Percentiles rank a stretch among this genome's conserved stretches.
Evolutionary conservation across 768 basidiomycete species (phyloP).

Genomic region (Suillus cothurnatus): DNA sequence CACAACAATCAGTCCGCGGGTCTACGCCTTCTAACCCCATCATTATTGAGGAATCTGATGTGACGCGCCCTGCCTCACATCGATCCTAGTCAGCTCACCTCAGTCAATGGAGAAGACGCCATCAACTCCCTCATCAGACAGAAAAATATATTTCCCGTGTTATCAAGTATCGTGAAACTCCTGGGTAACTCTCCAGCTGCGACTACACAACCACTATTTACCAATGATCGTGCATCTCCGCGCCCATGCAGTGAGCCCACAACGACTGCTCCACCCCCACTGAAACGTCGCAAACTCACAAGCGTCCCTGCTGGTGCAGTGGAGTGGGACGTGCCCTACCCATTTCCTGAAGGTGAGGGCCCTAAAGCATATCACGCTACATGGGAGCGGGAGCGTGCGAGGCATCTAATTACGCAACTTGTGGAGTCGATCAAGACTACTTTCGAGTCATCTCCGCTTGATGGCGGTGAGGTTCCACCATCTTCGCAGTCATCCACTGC

Average conservation of each 20-base stretch:
- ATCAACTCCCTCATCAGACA: slow-evolving; percentile 60
- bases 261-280: slow-evolving; percentile 22
- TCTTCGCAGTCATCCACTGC: slow-evolving; percentile 1
- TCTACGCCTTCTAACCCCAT: slow-evolving; percentile 66
- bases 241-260: background rate
- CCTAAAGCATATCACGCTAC: slow-evolving; percentile 61
- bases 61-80: slow-evolving; percentile 32
- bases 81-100: slow-evolving; percentile 46
- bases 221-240: slow-evolving; percentile 7
- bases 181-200: slow-evolving; percentile 41
- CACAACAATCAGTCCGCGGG: slow-evolving; percentile 45
- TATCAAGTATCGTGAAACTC: slow-evolving; percentile 63
- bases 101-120: slow-evolving; percentile 60
- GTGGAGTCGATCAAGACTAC: slow-evolving; percentile 62
- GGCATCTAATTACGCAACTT: slow-evolving; percentile 63
- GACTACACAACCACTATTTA: slow-evolving; percentile 7
- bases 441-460: slow-evolving; percentile 3
- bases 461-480: background rate
- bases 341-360: slow-evolving; percentile 71
- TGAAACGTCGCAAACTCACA: slow-evolving; percentile 65
- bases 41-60: slow-evolving; percentile 61
- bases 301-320: slow-evolving; percentile 76
- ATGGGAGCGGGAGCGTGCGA: slow-evolving; percentile 68
- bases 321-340: slow-evolving; percentile 85
- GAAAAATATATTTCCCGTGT: slow-evolving; percentile 65